phyloP scores from a whole-genome alignment of 148 eudicot genomes.

The Diospyros kaki region DNA sequence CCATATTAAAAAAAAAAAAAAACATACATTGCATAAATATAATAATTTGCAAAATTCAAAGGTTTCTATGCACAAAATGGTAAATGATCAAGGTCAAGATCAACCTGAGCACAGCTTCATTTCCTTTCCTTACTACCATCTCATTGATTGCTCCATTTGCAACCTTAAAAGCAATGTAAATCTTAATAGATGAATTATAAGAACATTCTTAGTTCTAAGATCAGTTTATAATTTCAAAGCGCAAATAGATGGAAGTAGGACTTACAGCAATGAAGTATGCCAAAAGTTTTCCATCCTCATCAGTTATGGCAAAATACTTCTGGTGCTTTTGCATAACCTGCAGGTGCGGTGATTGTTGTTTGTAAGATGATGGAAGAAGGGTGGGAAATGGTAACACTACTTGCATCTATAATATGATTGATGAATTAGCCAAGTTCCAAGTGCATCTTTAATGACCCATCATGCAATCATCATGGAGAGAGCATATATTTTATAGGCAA shows the following conservation, averaged over 20 bases:
- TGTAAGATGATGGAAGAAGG: neutral
- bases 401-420: neutral
- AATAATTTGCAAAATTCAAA: neutral
- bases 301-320: constrained; percentile 85
- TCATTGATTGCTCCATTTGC: constrained; percentile 91
- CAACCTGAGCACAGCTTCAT: constrained; percentile 98
- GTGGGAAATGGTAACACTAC: neutral
- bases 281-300: constrained; percentile 56
- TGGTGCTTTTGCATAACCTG: constrained; percentile 99
- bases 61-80: neutral
- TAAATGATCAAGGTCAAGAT: constrained; percentile 3
- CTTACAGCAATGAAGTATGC: constrained; percentile 91
- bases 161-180: constrained; percentile 50
- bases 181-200: neutral
- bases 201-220: neutral
- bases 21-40: neutral
- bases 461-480: neutral
- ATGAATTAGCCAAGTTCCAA: neutral
- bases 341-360: constrained; percentile 15
- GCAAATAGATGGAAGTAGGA: constrained; percentile 11
- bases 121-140: constrained; percentile 78
- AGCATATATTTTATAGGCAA: neutral
- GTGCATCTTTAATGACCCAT: neutral
- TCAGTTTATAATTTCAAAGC: neutral
- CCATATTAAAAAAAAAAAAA: no score